Conservation (phyloP, 2,329 filamentous ascomycete species). For the Elsinoe australis region DNA sequence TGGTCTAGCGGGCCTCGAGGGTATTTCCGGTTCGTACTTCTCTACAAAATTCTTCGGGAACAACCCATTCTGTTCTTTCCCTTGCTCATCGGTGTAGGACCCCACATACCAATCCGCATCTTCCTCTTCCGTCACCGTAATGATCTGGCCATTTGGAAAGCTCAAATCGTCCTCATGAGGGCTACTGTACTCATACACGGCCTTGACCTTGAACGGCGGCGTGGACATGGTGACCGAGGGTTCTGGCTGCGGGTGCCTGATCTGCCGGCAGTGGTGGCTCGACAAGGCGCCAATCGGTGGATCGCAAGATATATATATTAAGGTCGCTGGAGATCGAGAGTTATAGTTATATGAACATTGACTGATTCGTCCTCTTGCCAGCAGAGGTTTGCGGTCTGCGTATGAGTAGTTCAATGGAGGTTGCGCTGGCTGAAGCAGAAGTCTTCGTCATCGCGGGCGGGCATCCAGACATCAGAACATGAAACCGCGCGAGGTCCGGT, state of each 20-base stretch:
- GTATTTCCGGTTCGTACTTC: constrained; percentile 83
- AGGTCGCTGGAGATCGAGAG: too few species aligned
- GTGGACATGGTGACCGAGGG: constrained; percentile 49
- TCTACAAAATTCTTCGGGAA: constrained; percentile 98
- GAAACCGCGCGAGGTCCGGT: constrained; percentile 6
- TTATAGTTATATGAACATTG: too few species aligned
- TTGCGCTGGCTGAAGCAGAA: background rate
- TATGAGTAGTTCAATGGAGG: background rate
- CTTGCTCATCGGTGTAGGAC: constrained; percentile 71
- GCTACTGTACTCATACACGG: constrained; percentile 88
- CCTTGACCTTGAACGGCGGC: constrained; percentile 84
- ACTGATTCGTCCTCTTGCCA: background rate
- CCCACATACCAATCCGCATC: constrained; percentile 91
- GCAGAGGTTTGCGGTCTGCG: background rate
- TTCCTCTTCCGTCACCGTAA: constrained; percentile 87
- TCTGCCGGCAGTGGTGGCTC: background rate
- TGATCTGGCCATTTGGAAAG: constrained; percentile 78
- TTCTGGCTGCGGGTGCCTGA: constrained; percentile 1
- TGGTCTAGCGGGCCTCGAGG: constrained; percentile 71
- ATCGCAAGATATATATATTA: too few species aligned
- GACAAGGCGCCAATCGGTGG: constrained; percentile 6
- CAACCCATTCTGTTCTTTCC: constrained; percentile 71
- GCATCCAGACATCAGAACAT: constrained; percentile 3
- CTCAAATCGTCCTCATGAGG: constrained; percentile 90
- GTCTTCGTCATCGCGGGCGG: constrained; percentile 13